Evolutionary conservation across 1,284 basidiomycete genomes (phyloP).

Genomic region (Moesziomyces globuligerus): DNA sequence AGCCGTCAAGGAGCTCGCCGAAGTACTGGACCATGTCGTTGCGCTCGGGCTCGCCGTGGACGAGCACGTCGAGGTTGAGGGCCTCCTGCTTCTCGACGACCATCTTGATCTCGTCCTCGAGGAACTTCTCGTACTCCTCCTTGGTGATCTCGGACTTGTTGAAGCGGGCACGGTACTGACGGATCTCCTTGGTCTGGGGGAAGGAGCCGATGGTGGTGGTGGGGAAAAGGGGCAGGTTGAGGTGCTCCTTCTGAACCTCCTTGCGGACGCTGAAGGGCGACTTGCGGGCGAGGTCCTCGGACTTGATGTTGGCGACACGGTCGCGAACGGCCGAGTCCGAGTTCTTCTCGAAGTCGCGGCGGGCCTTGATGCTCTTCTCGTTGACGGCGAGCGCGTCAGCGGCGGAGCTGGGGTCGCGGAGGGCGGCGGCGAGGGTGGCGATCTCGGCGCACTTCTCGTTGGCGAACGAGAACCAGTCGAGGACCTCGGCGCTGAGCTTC

Average conservation of each 20-base stretch:
- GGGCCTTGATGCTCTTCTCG: slow-evolving; percentile 89
- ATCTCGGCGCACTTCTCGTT: slow-evolving; percentile 96
- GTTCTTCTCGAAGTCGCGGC: slow-evolving; percentile 92
- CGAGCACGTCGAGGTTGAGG: slow-evolving; percentile 93
- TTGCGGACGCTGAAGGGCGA: slow-evolving; percentile 87
- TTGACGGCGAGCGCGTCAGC: slow-evolving; percentile 71
- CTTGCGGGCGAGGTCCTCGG: slow-evolving; percentile 88
- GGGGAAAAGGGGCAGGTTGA: slow-evolving; percentile 95
- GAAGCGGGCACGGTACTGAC: slow-evolving; percentile 69
- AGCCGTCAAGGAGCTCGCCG: slow-evolving; percentile 93
- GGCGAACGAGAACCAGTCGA: slow-evolving; percentile 99
- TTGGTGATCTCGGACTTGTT: slow-evolving; percentile 89
- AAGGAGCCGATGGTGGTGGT: slow-evolving; percentile 99
- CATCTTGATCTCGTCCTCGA: slow-evolving; percentile 95
- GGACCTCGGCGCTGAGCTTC: slow-evolving; percentile 88
- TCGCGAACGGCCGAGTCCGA: slow-evolving; percentile 96
- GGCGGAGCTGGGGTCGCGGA: slow-evolving; percentile 54
- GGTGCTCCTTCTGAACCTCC: slow-evolving; percentile 86
- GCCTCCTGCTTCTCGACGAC: slow-evolving; percentile 97
- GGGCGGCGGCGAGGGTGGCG: slow-evolving; percentile 77
- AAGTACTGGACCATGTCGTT: slow-evolving; percentile 99
- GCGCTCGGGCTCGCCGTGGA: slow-evolving; percentile 98
- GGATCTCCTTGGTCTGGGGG: slow-evolving; percentile 95
- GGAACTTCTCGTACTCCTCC: slow-evolving; percentile 95
- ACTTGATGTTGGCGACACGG: slow-evolving; percentile 90